Evolutionary conservation across 1,284 basidiomycete species (phyloP), one percentile per base, ranked within the genome.

Genomic region (Ustilago loliicola): DNA sequence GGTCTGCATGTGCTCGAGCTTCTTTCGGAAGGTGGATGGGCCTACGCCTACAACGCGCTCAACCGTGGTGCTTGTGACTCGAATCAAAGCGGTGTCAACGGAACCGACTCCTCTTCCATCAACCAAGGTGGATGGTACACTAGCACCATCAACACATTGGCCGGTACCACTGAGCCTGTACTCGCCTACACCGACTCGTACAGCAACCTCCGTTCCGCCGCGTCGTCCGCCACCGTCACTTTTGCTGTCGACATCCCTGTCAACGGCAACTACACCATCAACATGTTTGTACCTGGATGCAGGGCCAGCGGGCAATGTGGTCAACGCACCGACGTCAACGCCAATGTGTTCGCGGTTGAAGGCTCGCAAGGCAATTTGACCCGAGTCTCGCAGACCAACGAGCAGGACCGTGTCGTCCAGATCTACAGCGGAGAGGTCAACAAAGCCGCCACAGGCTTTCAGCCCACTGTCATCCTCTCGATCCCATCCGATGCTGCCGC

Each of bases 241-340:
- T 98, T 94, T 91, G 90, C 91, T 86, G 94, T 96, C 0, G 95
- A 94, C 83, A 92, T 98, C 25, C 93, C 93, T 0, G 92, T 93
- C 21, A 90, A 93, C 1, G 97, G 95, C 42, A 88, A 91, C 72
- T 99, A 99, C 87, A 90, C 93, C 54, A 89, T 98, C 79, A 93
- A 92, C 87, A 86, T 98, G 63, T 89, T 93, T 67, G 90, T 96
- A 27, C 96, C 96, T 0, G 96, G 96, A 13, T 99, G 96, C 87
- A 88, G 88, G 2, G 88, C 91, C 65, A 90, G 94, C 80, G 91
- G 92, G 70, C 93, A 96, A 83, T 99, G 96, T 84, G 88, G 87
- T 23, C 87, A 89, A 27, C 91, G 97, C 17, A 97, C 95, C 0
- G 91, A 90, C 1, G 94, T 98, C 57, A 89, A 92, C 77, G 90